Percentiles rank a stretch among this genome's conserved stretches.
Conservation (phyloP, 129 eudicot species). For the Flaveria linearis region DNA sequence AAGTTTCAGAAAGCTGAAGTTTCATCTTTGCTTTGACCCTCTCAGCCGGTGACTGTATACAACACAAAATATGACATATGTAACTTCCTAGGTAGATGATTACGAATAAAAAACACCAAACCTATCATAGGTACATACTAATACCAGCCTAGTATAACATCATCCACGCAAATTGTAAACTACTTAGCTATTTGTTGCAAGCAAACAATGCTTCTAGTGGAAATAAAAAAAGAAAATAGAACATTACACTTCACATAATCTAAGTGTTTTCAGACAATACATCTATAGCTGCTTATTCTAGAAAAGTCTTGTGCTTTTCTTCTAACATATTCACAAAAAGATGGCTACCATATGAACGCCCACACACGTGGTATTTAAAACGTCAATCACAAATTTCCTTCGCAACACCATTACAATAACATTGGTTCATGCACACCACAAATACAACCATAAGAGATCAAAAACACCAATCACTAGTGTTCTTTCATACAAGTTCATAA, state of each 20-base stretch:
- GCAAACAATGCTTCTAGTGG: background rate
- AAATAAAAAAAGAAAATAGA: background rate
- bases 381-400: background rate
- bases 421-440: background rate
- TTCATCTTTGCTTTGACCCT: conserved; percentile 97
- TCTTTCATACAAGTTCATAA: background rate
- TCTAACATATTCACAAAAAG: background rate
- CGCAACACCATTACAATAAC: background rate
- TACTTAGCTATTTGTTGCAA: background rate
- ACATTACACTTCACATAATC: background rate
- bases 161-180: background rate
- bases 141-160: background rate
- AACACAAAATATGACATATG: conserved; percentile 3
- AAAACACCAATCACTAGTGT: background rate
- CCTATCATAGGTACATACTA: background rate
- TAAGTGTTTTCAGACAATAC: background rate
- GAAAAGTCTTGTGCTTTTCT: background rate
- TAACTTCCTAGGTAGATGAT: background rate
- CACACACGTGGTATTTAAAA: background rate
- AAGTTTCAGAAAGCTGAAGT: conserved; percentile 85
- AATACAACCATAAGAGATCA: background rate
- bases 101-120: too few species aligned
- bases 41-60: conserved; percentile 74
- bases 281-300: conserved; percentile 1
- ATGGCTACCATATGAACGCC: background rate